Conservation (phyloP, 768 basidiomycete genomes). For the Termitomyces sp. region DNA sequence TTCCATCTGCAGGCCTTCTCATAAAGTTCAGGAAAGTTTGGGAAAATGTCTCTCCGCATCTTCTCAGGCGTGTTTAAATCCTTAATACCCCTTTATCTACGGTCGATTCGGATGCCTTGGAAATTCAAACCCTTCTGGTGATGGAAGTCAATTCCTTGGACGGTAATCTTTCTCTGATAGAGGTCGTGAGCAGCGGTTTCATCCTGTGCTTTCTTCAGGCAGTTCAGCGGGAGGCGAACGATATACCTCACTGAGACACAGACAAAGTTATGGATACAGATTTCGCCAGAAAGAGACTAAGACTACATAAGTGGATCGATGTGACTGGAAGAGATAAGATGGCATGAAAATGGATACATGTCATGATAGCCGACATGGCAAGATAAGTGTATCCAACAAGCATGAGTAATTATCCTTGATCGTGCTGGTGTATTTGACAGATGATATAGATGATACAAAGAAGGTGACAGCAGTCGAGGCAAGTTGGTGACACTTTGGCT, state of each 20-base stretch:
- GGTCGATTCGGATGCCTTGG: background rate
- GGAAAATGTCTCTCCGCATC: conserved; percentile 14
- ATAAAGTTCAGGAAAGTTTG: conserved; percentile 11
- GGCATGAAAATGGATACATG: too few species aligned
- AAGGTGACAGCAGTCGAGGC: too few species aligned
- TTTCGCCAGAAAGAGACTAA: too few species aligned
- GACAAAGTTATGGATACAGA: too few species aligned
- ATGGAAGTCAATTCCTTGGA: background rate
- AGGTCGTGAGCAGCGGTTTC: too few species aligned
- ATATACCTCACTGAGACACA: too few species aligned
- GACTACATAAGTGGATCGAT: background rate
- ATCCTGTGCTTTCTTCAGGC: background rate
- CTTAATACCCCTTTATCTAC: too few species aligned
- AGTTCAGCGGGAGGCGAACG: background rate
- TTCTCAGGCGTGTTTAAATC: conserved; percentile 12
- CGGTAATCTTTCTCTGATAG: background rate
- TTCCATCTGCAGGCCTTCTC: conserved; percentile 13
- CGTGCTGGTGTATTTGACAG: background rate
- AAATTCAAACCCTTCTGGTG: background rate
- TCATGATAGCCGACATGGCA: background rate
- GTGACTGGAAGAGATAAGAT: too few species aligned
- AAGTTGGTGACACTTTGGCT: background rate
- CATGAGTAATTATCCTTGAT: background rate
- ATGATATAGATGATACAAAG: too few species aligned
- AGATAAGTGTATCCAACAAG: background rate